Conservation (phyloP, 164 flowering plant species). For the Aristolochia californica region DNA sequence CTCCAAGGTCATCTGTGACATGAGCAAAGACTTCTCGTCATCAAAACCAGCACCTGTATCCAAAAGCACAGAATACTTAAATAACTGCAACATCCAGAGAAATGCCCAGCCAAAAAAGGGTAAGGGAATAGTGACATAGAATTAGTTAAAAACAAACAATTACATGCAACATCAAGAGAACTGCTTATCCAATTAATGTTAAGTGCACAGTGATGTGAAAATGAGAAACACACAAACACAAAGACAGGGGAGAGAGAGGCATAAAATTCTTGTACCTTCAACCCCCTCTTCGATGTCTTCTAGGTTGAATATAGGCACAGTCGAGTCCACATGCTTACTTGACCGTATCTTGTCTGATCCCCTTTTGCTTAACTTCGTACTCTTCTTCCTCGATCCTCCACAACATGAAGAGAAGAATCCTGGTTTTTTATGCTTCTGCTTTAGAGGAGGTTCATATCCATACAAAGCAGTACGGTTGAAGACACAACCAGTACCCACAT, state of each 20-base stretch:
- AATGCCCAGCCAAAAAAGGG: no score
- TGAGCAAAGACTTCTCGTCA: constrained; percentile 20
- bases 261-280: constrained; percentile 20
- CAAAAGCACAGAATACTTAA: neutral
- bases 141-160: no score
- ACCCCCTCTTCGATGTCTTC: constrained; percentile 48
- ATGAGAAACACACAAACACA: no score
- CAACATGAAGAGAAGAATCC: constrained; percentile 18
- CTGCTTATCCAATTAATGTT: no score
- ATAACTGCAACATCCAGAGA: neutral
- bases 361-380: constrained; percentile 20
- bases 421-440: constrained; percentile 25
- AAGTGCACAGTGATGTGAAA: no score
- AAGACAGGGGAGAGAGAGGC: neutral
- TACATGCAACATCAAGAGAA: no score
- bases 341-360: constrained; percentile 27
- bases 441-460: constrained; percentile 44
- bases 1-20: constrained; percentile 33
- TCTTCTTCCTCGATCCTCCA: constrained; percentile 36
- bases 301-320: constrained; percentile 41
- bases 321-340: constrained; percentile 33
- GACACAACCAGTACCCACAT: constrained; percentile 60
- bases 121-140: no score
- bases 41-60: constrained; percentile 21
- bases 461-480: constrained; percentile 51